These are phyloP conservation scores for Claviceps sp. DNA, from an alignment of 2,329 filamentous ascomycete genomes.

Conservation along the genomic window DNA sequence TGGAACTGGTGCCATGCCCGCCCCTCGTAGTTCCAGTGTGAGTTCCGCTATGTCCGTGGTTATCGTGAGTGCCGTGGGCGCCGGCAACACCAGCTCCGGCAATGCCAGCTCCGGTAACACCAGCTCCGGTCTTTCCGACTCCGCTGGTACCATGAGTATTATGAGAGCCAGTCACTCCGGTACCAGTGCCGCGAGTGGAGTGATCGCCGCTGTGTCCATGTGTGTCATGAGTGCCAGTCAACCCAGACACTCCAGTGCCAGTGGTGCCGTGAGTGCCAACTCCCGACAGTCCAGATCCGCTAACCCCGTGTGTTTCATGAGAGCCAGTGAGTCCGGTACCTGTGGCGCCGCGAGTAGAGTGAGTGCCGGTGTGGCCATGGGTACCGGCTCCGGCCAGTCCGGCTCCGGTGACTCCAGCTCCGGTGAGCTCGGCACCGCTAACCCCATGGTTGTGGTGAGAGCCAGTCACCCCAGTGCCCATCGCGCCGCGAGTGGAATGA, in stretches of 20 bases:
- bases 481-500: conserved; percentile 12
- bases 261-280: conserved; percentile 2
- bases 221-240: conserved; percentile 1
- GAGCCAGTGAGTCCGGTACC: conserved; percentile 5
- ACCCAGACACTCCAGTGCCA: conserved; percentile 8
- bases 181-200: conserved; percentile 3
- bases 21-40: conserved; percentile 6
- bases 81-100: not conserved
- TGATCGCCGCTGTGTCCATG: conserved; percentile 26
- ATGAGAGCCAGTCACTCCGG: not conserved
- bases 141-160: not conserved
- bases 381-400: not conserved
- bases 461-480: too few species aligned
- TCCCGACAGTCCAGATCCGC: not conserved
- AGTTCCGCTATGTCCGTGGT: not conserved
- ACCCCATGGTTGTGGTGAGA: too few species aligned
- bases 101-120: not conserved
- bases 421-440: too few species aligned
- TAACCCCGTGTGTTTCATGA: conserved; percentile 19
- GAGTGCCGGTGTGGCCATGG: conserved; percentile 24
- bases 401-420: too few species aligned
- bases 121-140: too few species aligned
- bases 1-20: not conserved
- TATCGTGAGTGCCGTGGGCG: not conserved
- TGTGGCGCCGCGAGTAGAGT: conserved; percentile 12